Evolutionary conservation across 129 eudicot species (phyloP).

Genomic region (Scalesia atractyloides): DNA sequence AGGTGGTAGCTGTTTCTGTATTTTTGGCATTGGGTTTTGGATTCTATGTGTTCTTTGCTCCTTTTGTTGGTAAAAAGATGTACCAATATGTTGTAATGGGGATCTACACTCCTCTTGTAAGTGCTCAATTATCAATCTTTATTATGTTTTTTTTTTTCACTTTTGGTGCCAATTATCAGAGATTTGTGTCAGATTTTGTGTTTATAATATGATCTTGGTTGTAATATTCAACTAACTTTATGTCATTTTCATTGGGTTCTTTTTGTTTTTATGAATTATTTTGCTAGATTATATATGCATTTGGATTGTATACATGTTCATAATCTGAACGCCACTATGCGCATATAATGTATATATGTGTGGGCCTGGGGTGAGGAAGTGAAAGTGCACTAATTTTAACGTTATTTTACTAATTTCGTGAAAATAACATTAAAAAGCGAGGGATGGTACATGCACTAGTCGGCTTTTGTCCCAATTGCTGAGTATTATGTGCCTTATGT

Average conservation of each 20-base stretch:
- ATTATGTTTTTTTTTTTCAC: conserved; percentile 5
- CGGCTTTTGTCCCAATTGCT: no score
- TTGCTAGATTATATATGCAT: no score
- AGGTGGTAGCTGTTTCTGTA: conserved; percentile 98
- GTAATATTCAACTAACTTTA: conserved; percentile 9
- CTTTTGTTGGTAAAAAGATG: conserved; percentile 88
- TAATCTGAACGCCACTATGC: no score
- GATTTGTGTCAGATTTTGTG: conserved; percentile 50
- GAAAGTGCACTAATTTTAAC: no score
- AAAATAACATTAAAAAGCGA: no score
- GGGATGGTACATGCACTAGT: no score
- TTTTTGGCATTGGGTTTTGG: conserved; percentile 99
- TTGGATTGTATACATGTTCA: no score
- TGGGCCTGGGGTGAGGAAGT: no score
- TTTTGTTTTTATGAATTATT: no score
- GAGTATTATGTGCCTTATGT: no score
- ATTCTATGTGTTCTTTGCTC: conserved; percentile 99
- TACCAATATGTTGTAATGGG: conserved; percentile 93
- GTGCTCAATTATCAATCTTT: conserved; percentile 27
- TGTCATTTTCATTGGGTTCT: background rate
- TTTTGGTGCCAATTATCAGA: conserved; percentile 32
- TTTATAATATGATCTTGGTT: conserved; percentile 26
- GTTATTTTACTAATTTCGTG: no score
- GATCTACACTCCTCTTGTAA: conserved; percentile 96
- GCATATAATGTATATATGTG: no score